These are phyloP conservation scores for Geotrichum aggregatum DNA, from an alignment of 1,139 yeast genomes.

Conservation along the genomic window DNA sequence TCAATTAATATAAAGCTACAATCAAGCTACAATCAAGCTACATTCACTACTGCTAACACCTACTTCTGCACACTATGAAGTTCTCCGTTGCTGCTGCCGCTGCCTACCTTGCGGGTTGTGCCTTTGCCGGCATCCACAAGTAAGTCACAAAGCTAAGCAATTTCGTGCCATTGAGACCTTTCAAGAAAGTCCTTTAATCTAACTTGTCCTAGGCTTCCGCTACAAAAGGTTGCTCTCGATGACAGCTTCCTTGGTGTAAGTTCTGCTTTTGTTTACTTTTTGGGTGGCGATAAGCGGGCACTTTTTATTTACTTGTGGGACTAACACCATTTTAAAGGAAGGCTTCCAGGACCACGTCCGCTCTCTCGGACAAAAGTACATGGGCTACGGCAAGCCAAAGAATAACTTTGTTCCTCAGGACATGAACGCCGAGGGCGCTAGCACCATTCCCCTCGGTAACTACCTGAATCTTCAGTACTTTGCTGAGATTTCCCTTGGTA, in stretches of 20 bases:
- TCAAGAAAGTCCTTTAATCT: not conserved
- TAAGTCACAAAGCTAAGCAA: slow-evolving; percentile 23
- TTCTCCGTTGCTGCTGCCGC: slow-evolving; percentile 46
- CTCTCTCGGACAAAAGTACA: slow-evolving; percentile 71
- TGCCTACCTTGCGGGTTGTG: slow-evolving; percentile 44
- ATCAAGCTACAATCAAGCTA: not conserved
- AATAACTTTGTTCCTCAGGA: slow-evolving; percentile 22
- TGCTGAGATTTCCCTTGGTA: slow-evolving; percentile 84
- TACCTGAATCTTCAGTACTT: slow-evolving; percentile 92
- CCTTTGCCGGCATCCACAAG: slow-evolving; percentile 49
- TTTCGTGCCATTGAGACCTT: not conserved
- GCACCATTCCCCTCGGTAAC: slow-evolving; percentile 80
- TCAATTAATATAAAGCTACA: not conserved
- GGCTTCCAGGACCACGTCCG: slow-evolving; percentile 59
- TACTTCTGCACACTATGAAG: slow-evolving; percentile 24
- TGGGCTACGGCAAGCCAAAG: slow-evolving; percentile 49
- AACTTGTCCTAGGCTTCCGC: slow-evolving; percentile 43
- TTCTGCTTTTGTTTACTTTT: slow-evolving; percentile 8
- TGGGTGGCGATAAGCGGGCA: not conserved
- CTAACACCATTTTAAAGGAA: slow-evolving; percentile 22
- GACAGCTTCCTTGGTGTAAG: slow-evolving; percentile 56
- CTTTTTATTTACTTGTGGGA: not conserved
- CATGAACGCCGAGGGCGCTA: slow-evolving; percentile 45
- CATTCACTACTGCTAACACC: not conserved
- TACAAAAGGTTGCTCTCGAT: slow-evolving; percentile 59